phyloP scores from a whole-genome alignment of 345 rosid species.

The Lepidium didymum region DNA sequence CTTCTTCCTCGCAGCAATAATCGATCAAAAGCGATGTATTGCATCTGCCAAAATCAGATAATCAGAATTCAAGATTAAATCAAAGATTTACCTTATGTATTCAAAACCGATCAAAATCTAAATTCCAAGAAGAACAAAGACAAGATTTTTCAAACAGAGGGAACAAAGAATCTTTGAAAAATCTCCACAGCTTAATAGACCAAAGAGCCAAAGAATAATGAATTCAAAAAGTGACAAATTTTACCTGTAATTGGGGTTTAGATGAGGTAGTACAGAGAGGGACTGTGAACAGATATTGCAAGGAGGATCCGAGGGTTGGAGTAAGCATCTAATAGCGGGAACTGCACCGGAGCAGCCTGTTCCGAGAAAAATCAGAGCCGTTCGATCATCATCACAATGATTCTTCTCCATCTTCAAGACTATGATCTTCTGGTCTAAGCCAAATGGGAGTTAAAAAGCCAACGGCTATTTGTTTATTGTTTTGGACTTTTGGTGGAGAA shows the following conservation, averaged over 20 bases:
- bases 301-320: constrained; percentile 88
- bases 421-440: neutral
- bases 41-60: constrained; percentile 50
- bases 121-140: neutral
- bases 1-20: constrained; percentile 38
- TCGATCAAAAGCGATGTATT: constrained; percentile 91
- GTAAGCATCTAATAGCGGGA: constrained; percentile 82
- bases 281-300: constrained; percentile 71
- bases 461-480: constrained; percentile 25
- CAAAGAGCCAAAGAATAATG: neutral
- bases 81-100: neutral
- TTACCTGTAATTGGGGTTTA: constrained; percentile 86
- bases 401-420: constrained; percentile 13
- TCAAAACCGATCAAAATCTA: neutral
- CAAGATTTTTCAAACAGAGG: neutral
- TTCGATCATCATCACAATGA: constrained; percentile 18
- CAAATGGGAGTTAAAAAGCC: constrained; percentile 2
- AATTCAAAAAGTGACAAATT: neutral
- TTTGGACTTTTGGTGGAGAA: constrained; percentile 11
- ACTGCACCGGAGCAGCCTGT: constrained; percentile 94
- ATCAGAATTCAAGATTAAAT: constrained; percentile 2
- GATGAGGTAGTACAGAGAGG: constrained; percentile 56
- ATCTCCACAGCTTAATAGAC: neutral
- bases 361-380: constrained; percentile 85
- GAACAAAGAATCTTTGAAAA: no score